These are phyloP conservation scores for Chlorophyllum brunneum DNA, from an alignment of 768 basidiomycete genomes.

Conservation along the genomic window DNA sequence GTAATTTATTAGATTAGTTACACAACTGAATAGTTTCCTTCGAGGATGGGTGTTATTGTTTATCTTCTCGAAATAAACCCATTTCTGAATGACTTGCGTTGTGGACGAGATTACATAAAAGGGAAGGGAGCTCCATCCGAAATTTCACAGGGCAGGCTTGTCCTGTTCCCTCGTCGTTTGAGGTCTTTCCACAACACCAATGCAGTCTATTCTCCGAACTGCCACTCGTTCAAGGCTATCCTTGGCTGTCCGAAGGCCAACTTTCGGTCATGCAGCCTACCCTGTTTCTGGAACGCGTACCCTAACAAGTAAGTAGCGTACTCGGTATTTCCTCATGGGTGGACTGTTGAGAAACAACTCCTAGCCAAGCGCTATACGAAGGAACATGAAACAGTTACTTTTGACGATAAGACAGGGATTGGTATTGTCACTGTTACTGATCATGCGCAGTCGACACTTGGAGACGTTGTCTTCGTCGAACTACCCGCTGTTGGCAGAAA, in stretches of 20 bases:
- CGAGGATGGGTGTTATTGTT: not conserved
- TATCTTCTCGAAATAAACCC: not conserved
- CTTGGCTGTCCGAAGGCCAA: conserved; percentile 18
- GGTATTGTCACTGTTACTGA: conserved; percentile 87
- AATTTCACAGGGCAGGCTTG: conserved; percentile 10
- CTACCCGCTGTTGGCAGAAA: conserved; percentile 63
- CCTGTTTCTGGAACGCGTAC: conserved; percentile 36
- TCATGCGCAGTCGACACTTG: conserved; percentile 87
- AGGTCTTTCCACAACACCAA: conserved; percentile 17
- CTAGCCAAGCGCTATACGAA: conserved; percentile 76
- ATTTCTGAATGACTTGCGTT: not conserved
- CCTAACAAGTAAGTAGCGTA: conserved; percentile 52
- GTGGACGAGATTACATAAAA: conserved; percentile 9
- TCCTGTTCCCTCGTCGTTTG: conserved; percentile 7
- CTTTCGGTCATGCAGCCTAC: conserved; percentile 20
- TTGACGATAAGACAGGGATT: conserved; percentile 71
- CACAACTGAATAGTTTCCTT: not conserved
- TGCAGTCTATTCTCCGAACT: conserved; percentile 38
- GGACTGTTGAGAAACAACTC: not conserved
- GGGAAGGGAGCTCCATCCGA: conserved; percentile 16
- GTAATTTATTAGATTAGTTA: conserved; percentile 16
- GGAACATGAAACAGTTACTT: conserved; percentile 85
- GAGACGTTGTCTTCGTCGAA: conserved; percentile 98
- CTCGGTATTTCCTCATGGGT: not conserved
- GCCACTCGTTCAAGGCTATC: conserved; percentile 24